These are phyloP conservation scores for Bruguiera sexangula DNA, from an alignment of 345 rosid species.

Conservation along the genomic window DNA sequence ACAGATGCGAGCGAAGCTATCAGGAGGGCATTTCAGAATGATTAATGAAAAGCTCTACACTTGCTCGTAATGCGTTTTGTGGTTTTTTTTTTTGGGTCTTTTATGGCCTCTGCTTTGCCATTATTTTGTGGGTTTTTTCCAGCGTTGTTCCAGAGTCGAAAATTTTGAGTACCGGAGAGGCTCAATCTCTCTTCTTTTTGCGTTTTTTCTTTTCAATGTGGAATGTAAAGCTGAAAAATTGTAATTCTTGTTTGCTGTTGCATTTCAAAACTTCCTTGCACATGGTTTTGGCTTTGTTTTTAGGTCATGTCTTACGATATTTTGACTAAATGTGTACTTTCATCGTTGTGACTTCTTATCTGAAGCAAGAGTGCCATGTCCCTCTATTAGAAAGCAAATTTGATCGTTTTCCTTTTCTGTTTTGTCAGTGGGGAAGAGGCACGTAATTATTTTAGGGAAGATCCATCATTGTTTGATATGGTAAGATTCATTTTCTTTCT, in stretches of 20 bases:
- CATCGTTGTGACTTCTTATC: not conserved
- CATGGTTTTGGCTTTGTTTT: too few species aligned
- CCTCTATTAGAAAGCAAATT: not conserved
- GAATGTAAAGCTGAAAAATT: not conserved
- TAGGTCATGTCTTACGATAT: too few species aligned
- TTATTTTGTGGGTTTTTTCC: not conserved
- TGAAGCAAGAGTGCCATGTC: not conserved
- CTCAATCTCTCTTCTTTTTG: not conserved
- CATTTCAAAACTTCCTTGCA: too few species aligned
- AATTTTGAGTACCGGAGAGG: too few species aligned
- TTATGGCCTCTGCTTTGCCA: too few species aligned
- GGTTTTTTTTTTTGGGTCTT: not conserved
- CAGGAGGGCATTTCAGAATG: constrained; percentile 93
- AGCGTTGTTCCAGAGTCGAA: too few species aligned
- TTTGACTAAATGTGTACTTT: too few species aligned
- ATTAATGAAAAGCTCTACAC: constrained; percentile 89
- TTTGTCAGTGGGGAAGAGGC: constrained; percentile 79
- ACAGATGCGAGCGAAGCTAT: constrained; percentile 74
- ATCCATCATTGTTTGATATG: constrained; percentile 77
- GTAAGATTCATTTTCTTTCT: constrained; percentile 35
- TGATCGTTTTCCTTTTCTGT: not conserved
- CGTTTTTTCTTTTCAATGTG: not conserved
- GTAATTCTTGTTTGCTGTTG: not conserved
- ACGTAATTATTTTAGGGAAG: constrained; percentile 63
- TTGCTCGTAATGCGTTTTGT: constrained; percentile 57